These are phyloP conservation scores for Penicillium cinerascens DNA, from an alignment of 495 filamentous ascomycete genomes.

Conservation along the genomic window DNA sequence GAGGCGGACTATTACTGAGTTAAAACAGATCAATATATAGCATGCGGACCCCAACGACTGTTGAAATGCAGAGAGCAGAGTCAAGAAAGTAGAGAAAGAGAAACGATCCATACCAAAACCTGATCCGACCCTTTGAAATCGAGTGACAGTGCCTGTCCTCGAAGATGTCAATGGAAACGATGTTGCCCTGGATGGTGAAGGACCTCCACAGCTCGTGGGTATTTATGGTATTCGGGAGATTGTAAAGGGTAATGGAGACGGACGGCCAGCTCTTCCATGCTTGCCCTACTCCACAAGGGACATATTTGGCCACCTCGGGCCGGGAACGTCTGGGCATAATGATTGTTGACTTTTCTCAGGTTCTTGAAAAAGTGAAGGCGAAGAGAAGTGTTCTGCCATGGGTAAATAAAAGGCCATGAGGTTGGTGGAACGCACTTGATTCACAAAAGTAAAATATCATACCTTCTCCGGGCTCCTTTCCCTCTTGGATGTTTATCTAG, in stretches of 20 bases:
- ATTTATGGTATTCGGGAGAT: conserved; percentile 30
- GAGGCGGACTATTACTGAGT: conserved; percentile 36
- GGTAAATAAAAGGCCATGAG: no score
- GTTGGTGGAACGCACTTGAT: no score
- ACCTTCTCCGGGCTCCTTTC: no score
- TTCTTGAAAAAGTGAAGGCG: no score
- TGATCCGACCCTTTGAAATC: conserved; percentile 30
- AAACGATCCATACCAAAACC: conserved; percentile 37
- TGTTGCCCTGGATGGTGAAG: conserved; percentile 38
- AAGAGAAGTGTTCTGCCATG: no score
- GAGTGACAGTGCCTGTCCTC: conserved; percentile 31
- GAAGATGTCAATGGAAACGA: conserved; percentile 44
- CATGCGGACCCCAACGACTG: not conserved
- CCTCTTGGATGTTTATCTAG: no score
- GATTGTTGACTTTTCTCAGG: no score
- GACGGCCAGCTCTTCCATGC: conserved; percentile 41
- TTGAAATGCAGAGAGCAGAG: not conserved
- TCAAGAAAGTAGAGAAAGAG: not conserved
- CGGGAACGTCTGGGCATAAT: no score
- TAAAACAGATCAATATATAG: conserved; percentile 1
- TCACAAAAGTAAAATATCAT: no score
- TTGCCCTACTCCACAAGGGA: not conserved
- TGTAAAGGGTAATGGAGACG: conserved; percentile 30
- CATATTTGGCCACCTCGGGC: not conserved
- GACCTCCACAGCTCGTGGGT: conserved; percentile 36